These are phyloP conservation scores for Cladophialophora carrionii DNA, from an alignment of 2,329 filamentous ascomycete genomes.

Conservation along the genomic window DNA sequence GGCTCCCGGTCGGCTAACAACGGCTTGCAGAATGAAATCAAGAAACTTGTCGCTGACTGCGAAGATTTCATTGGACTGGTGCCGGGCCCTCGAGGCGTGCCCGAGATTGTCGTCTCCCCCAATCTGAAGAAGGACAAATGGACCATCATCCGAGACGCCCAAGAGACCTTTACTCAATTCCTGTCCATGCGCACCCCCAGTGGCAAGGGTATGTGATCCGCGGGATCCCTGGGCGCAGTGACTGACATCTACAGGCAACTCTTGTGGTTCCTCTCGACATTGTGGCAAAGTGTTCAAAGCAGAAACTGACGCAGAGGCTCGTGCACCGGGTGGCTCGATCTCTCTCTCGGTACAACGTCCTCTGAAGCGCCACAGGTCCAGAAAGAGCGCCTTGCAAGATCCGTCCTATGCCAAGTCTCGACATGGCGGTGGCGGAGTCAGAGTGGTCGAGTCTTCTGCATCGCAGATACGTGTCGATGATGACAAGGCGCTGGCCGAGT, in stretches of 20 bases:
- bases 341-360: slow-evolving; percentile 25
- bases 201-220: slow-evolving; percentile 10
- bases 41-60: slow-evolving; percentile 30
- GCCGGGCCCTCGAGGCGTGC: slow-evolving; percentile 21
- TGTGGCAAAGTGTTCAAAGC: slow-evolving; percentile 17
- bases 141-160: slow-evolving; percentile 28
- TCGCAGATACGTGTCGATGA: slow-evolving; percentile 45
- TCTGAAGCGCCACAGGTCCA: slow-evolving; percentile 27
- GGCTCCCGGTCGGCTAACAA: slow-evolving; percentile 4
- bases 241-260: slow-evolving; percentile 17
- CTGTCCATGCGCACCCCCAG: slow-evolving; percentile 15
- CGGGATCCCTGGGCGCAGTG: background rate
- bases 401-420: slow-evolving; percentile 25
- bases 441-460: slow-evolving; percentile 36
- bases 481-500: slow-evolving; percentile 44
- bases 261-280: background rate
- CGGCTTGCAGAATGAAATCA: slow-evolving; percentile 28
- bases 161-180: slow-evolving; percentile 23
- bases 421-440: slow-evolving; percentile 43
- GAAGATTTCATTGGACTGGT: slow-evolving; percentile 32
- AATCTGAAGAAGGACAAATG: slow-evolving; percentile 25
- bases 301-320: slow-evolving; percentile 1
- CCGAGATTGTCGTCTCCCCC: slow-evolving; percentile 26
- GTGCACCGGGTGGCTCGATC: slow-evolving; percentile 22
- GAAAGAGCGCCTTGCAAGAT: slow-evolving; percentile 14